Evolutionary conservation across 495 filamentous ascomycete species (phyloP).

Genomic region (Tuber calosporum): DNA sequence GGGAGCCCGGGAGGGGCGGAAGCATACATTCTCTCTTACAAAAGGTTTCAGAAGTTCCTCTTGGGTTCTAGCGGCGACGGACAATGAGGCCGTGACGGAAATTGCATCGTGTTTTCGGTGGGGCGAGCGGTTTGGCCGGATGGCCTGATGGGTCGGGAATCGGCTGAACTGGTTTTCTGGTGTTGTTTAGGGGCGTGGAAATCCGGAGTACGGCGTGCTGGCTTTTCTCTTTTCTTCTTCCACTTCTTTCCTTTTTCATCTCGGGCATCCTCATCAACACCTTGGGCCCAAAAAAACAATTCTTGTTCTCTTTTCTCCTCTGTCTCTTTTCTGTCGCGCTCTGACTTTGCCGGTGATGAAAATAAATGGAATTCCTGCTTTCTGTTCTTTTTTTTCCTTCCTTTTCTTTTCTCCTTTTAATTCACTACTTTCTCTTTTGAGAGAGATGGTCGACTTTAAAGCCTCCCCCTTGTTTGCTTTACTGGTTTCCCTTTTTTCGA

Average conservation of each 20-base stretch:
- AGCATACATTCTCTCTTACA: not conserved
- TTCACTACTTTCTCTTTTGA: slow-evolving; percentile 6
- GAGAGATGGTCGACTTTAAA: slow-evolving; percentile 8
- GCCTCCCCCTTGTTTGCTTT: not conserved
- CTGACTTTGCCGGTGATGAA: not conserved
- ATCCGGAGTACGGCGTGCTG: slow-evolving; percentile 17
- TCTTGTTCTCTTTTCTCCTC: slow-evolving; percentile 16
- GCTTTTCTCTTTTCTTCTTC: slow-evolving; percentile 25
- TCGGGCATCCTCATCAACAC: slow-evolving; percentile 23
- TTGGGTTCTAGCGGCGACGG: not conserved
- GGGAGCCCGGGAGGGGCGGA: not conserved
- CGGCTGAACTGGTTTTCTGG: slow-evolving; percentile 8
- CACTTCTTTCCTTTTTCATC: slow-evolving; percentile 20
- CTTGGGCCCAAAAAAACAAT: not conserved
- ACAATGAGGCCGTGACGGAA: not conserved
- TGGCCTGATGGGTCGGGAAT: slow-evolving; percentile 10
- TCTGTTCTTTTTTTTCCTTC: slow-evolving; percentile 27
- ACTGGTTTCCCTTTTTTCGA: not conserved
- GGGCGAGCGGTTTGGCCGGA: not conserved
- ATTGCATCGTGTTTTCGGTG: slow-evolving; percentile 2
- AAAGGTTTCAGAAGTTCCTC: not conserved
- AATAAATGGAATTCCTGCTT: slow-evolving; percentile 3
- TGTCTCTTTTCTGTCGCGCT: not conserved
- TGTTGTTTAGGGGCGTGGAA: slow-evolving; percentile 30
- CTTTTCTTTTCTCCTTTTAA: slow-evolving; percentile 2